Conservation (phyloP, 2,329 filamentous ascomycete genomes). For the Moelleriella libera region DNA sequence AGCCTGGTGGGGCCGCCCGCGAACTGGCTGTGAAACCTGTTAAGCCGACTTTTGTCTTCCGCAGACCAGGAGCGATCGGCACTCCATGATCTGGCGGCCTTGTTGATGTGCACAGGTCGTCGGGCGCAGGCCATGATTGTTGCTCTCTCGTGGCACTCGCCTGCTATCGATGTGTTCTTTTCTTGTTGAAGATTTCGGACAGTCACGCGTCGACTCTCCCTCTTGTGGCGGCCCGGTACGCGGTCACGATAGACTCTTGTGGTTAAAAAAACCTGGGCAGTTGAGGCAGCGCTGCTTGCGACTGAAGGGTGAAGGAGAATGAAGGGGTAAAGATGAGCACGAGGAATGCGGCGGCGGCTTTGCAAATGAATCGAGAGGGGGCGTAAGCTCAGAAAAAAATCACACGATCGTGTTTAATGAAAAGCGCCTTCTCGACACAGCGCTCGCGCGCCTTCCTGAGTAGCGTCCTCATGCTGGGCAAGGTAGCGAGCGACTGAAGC, state of each 20-base stretch:
- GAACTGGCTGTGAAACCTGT: slow-evolving; percentile 7
- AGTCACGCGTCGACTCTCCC: no score
- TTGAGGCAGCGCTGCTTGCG: no score
- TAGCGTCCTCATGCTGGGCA: no score
- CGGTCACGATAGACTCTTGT: no score
- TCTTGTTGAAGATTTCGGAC: neutral
- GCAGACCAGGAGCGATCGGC: neutral
- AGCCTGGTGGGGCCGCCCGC: slow-evolving; percentile 39
- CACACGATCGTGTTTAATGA: neutral
- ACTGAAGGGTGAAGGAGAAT: no score
- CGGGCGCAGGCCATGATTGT: slow-evolving; percentile 3
- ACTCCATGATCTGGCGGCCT: slow-evolving; percentile 5
- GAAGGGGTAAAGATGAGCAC: no score
- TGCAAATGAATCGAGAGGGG: no score
- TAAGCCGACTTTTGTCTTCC: slow-evolving; percentile 1
- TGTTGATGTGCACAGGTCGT: slow-evolving; percentile 7
- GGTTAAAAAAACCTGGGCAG: no score
- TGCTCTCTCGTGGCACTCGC: neutral
- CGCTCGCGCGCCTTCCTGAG: neutral
- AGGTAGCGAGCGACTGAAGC: no score
- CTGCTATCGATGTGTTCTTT: neutral
- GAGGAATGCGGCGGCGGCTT: no score
- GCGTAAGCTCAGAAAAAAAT: no score
- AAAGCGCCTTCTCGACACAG: neutral
- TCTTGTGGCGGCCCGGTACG: no score